These are phyloP conservation scores for Diaporthe amygdali DNA, from an alignment of 2,329 filamentous ascomycete species.

Conservation along the genomic window DNA sequence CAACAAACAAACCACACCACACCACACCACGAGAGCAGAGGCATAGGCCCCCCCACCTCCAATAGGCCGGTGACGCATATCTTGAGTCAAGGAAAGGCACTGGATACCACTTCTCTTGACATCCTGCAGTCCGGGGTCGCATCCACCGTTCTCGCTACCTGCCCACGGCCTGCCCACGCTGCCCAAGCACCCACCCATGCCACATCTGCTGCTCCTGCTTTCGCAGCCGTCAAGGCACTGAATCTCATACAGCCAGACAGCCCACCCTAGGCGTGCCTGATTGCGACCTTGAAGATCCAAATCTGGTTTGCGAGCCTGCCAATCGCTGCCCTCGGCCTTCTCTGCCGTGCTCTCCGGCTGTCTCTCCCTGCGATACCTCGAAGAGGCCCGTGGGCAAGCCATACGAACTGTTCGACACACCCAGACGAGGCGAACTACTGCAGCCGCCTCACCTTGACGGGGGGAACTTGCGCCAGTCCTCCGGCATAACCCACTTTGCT, in stretches of 20 bases:
- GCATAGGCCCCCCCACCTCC: not conserved
- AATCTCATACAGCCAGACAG: not conserved
- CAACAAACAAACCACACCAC: not conserved
- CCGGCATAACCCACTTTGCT: slow-evolving; percentile 10
- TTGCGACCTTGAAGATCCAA: not conserved
- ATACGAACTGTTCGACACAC: not conserved
- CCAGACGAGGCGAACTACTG: slow-evolving; percentile 15
- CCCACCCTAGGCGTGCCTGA: not conserved
- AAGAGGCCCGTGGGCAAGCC: not conserved
- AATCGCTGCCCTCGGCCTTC: not conserved
- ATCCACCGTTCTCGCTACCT: slow-evolving; percentile 2
- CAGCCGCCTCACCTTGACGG: slow-evolving; percentile 15
- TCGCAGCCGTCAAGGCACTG: not conserved
- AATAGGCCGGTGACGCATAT: slow-evolving; percentile 4
- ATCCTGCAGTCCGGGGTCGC: slow-evolving; percentile 9
- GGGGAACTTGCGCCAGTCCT: slow-evolving; percentile 1
- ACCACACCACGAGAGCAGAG: not conserved
- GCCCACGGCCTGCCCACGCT: too few species aligned
- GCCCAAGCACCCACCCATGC: not conserved
- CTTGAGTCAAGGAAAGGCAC: slow-evolving; percentile 6
- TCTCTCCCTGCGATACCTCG: not conserved
- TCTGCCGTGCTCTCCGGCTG: not conserved
- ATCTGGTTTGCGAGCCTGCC: not conserved
- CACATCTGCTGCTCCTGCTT: not conserved
- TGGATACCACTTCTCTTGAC: slow-evolving; percentile 10